Evolutionary conservation across 2,329 filamentous ascomycete genomes (phyloP), one percentile per base, ranked within the genome.

Genomic region (Rutstroemia sp.): DNA sequence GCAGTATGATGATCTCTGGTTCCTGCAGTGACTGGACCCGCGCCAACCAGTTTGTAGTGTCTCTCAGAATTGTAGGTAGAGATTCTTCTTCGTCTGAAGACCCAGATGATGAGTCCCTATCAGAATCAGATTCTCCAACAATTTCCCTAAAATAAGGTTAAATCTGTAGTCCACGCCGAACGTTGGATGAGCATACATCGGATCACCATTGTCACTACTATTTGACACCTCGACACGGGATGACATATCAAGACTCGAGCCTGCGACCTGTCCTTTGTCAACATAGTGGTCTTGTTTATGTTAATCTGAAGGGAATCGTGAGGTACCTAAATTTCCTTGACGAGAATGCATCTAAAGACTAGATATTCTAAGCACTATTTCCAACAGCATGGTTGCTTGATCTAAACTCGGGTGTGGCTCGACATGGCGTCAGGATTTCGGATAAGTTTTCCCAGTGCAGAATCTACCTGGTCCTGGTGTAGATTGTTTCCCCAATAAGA

Each of bases 1-100:
- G 69, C 48, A 85, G 77, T 51, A 87, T 72, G n/a, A 86, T 72
- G n/a, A 80, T 68, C 61, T 82, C 78, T 53, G 75, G 73, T 48
- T 78, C 73, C 41, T 64, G 66, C 25, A 83, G 71, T 30, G 73
- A 68, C 54, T 69, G 75, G 45, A 72, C 70, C 46, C 81, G 68
- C 14, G 78, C 76, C 17, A 83, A 69, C 64, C 73, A 77, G 46
- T 66, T 75, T 72, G 57, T 74, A 53, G 57, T 49, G 56, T 70
- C 67, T 59, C 61, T 61, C 19, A 65, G 17, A 19, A 68, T 38
- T 16, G 57, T 56, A 41, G 63, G 62, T 14, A 46, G 49, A 14
- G 23, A 3, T 27, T 56, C 39, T 12, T n/a, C n/a, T 44, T 45
- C n/a, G 17, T 44, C 27, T 19, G 23, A 16, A 5, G 7, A 41